These are phyloP conservation scores for Populus tomentosa DNA, from an alignment of 441 rosid genomes.

Conservation along the genomic window DNA sequence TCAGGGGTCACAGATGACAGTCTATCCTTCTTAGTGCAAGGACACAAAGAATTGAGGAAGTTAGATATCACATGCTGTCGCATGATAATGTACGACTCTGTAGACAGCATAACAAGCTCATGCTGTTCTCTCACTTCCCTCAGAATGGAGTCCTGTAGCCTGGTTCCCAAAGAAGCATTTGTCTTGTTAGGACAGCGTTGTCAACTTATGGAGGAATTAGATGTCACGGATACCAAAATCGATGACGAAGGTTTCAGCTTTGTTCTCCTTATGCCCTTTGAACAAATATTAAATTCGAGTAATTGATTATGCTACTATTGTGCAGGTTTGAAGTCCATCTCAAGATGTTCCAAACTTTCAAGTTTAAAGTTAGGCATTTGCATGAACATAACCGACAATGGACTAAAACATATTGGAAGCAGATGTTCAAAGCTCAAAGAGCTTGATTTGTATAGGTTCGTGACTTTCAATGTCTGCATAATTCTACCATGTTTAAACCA, in stretches of 20 bases:
- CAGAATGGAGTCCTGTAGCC: slow-evolving; percentile 36
- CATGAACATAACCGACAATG: slow-evolving; percentile 29
- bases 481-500: not conserved
- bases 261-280: not conserved
- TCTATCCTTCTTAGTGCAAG: slow-evolving; percentile 24
- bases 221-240: slow-evolving; percentile 29
- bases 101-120: slow-evolving; percentile 25
- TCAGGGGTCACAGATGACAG: slow-evolving; percentile 37
- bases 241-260: slow-evolving; percentile 28
- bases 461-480: not conserved
- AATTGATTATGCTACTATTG: slow-evolving; percentile 2
- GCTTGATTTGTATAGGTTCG: slow-evolving; percentile 38
- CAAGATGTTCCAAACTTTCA: slow-evolving; percentile 28
- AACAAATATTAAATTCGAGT: not conserved
- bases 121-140: slow-evolving; percentile 27
- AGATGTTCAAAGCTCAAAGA: slow-evolving; percentile 27
- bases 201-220: slow-evolving; percentile 29
- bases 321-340: slow-evolving; percentile 35
- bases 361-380: slow-evolving; percentile 33
- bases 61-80: slow-evolving; percentile 39
- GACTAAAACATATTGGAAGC: slow-evolving; percentile 29
- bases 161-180: slow-evolving; percentile 30
- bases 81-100: slow-evolving; percentile 28
- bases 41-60: slow-evolving; percentile 26
- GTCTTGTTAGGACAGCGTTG: slow-evolving; percentile 30